phyloP scores from a whole-genome alignment of 371 early-diverging fungal genomes.

The Parasitella parasitica region DNA sequence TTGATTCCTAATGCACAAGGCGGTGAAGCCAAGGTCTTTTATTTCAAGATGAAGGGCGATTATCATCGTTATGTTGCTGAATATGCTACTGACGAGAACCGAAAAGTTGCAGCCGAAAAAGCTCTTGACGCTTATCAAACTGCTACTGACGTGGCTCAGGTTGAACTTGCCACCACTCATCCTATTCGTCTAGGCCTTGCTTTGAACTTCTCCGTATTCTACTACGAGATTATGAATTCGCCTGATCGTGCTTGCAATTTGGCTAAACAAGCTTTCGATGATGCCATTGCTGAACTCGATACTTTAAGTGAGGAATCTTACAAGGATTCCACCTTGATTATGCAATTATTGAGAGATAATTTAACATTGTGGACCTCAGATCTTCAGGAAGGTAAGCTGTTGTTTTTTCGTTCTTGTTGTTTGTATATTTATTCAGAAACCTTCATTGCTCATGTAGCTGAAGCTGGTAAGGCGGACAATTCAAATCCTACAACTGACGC shows the following conservation, averaged over 20 bases:
- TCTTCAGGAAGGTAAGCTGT: constrained; percentile 72
- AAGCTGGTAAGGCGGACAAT: constrained; percentile 6
- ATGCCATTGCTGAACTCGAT: constrained; percentile 98
- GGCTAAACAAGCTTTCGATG: constrained; percentile 99
- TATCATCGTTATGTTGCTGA: constrained; percentile 99
- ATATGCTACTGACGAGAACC: constrained; percentile 86
- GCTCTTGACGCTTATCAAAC: constrained; percentile 96
- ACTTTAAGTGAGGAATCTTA: constrained; percentile 98
- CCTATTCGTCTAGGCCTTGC: constrained; percentile 99
- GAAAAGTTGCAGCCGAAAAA: constrained; percentile 83
- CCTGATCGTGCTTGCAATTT: constrained; percentile 98
- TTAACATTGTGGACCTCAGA: constrained; percentile 99
- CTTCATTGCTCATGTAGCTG: background rate
- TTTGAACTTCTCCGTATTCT: constrained; percentile 99
- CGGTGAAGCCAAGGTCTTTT: constrained; percentile 98
- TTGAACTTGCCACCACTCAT: constrained; percentile 95
- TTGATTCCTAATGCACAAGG: constrained; percentile 84
- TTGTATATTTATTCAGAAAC: background rate
- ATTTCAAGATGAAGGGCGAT: constrained; percentile 99
- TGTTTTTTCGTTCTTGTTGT: background rate
- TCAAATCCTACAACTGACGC: constrained; percentile 11
- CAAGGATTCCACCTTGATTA: constrained; percentile 99
- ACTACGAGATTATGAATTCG: constrained; percentile 99
- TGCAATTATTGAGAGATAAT: constrained; percentile 99
- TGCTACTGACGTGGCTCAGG: constrained; percentile 94